Evolutionary conservation across 2,329 filamentous ascomycete genomes (phyloP).

Genomic region (Cladophialophora bantiana): DNA sequence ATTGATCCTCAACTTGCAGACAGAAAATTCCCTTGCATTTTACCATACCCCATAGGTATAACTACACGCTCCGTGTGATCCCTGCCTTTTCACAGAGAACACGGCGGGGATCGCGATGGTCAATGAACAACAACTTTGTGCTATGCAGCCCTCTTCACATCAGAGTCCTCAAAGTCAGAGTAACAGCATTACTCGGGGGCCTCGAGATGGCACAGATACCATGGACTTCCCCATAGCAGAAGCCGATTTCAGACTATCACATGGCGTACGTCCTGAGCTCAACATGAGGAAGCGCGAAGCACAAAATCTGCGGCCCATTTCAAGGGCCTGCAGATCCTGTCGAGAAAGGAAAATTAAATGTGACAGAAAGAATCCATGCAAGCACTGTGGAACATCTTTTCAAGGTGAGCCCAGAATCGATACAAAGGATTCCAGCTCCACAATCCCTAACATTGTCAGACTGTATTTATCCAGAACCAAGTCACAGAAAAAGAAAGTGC

Average conservation of each 20-base stretch:
- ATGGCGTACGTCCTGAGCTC: neutral
- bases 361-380: slow-evolving; percentile 13
- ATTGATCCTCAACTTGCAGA: neutral
- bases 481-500: slow-evolving; percentile 10
- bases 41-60: neutral
- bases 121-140: neutral
- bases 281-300: neutral
- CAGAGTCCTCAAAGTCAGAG: neutral
- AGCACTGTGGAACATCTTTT: slow-evolving; percentile 11
- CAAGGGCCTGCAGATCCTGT: slow-evolving; percentile 12
- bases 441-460: slow-evolving; percentile 5
- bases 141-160: neutral
- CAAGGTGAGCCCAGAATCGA: slow-evolving; percentile 15
- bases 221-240: neutral
- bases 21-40: neutral
- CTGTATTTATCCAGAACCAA: slow-evolving; percentile 15
- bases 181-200: neutral
- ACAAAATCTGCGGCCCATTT: neutral
- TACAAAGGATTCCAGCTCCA: neutral
- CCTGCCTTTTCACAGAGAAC: neutral
- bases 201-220: neutral
- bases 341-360: slow-evolving; percentile 17
- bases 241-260: neutral
- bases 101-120: neutral
- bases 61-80: neutral